A percentile compares a stretch with the other conserved stretches of the same genome.
phyloP scores from a whole-genome alignment of 345 rosid species.

The Hirschfeldia incana region DNA sequence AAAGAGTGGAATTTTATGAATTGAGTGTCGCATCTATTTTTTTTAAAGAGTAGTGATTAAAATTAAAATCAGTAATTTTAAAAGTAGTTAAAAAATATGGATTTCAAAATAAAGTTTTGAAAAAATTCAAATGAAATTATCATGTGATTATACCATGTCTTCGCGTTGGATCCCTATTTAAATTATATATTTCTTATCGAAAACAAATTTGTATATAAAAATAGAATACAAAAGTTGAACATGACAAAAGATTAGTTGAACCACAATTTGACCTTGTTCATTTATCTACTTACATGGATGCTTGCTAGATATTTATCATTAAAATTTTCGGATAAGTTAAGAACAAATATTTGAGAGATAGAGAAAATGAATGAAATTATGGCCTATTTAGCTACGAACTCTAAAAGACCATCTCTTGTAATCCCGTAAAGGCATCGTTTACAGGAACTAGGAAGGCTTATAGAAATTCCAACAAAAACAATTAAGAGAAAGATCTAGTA shows the following conservation, averaged over 20 bases:
- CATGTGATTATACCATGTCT: slow-evolving; percentile 13
- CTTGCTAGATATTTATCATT: neutral
- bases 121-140: neutral
- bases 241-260: slow-evolving; percentile 30
- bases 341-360: neutral
- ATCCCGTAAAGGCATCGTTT: slow-evolving; percentile 2
- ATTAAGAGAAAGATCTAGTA: neutral
- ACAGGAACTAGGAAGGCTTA: too few relatives aligned
- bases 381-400: neutral
- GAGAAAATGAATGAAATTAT: neutral
- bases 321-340: neutral
- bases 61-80: too few relatives aligned
- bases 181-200: neutral
- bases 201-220: neutral
- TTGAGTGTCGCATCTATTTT: too few relatives aligned
- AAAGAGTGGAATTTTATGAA: too few relatives aligned
- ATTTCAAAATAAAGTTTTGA: too few relatives aligned
- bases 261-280: slow-evolving; percentile 30
- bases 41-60: too few relatives aligned
- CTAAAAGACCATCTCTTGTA: neutral
- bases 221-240: slow-evolving; percentile 13
- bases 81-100: too few relatives aligned
- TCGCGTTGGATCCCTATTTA: neutral
- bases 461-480: neutral
- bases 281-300: slow-evolving; percentile 5